Evolutionary conservation across 2,329 filamentous ascomycete genomes (phyloP), one percentile per base, ranked within the genome.

Genomic region (Phyllosticta paracitricarpa): DNA sequence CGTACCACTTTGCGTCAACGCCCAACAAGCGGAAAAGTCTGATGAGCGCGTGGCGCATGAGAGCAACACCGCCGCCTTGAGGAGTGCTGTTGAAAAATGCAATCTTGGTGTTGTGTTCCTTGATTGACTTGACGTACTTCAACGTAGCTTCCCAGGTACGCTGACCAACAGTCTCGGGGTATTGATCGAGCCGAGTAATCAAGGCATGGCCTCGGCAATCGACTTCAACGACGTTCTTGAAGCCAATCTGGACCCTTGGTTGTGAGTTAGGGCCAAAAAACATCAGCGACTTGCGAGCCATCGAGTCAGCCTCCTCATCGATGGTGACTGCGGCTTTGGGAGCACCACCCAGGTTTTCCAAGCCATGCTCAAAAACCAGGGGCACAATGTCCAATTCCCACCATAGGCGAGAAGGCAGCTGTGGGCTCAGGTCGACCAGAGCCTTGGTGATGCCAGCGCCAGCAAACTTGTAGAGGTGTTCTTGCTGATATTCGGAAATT

Each of bases 21-120:
- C 83, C 86, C 54, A 89, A 70, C 3, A 85, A 76, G 61, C 83
- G 81, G 26, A 87, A 81, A 68, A 91, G 88, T 58, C 89, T 82
- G 55, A 92, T 83, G 30, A 93, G 74, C 10, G 89, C 87, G 71
- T 93, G 89, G 26, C 89, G 81, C 89, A 93, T 93, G 57, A 92
- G 77, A 4, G 89, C 89, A 8, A 93, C 89, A 52, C 89, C 89
- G 57, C 89, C 89, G n/a, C 89, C 89, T 69, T 92, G 89, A 1
- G 89, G 89, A 1, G 89, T 92, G 59, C 84, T 84, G 70, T 87
- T 91, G 78, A 92, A 91, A 74, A 91, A 91, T 1, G 88, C 88
- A 66, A 91, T 80, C 69, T 85, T 88, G 63, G 83, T 81, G 61
- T 87, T 85, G 57, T 83, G 81, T 61, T 79, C 70, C 65, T 86